These are phyloP conservation scores for Hypomontagnella submonticulosa DNA, from an alignment of 495 filamentous ascomycete genomes.

Conservation along the genomic window DNA sequence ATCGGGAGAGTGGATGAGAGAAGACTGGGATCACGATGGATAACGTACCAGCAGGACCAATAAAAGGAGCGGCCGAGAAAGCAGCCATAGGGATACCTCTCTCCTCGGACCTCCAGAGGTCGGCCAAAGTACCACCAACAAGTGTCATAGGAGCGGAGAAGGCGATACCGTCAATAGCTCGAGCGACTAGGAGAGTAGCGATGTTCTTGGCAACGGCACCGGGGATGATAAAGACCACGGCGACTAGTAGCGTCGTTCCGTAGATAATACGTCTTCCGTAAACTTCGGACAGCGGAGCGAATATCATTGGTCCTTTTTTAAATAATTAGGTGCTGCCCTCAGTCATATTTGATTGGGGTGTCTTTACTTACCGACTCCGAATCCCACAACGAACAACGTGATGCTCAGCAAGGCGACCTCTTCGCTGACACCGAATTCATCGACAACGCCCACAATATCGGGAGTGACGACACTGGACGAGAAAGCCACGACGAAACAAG, in stretches of 20 bases:
- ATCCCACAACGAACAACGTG: slow-evolving; percentile 81
- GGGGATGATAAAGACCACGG: slow-evolving; percentile 81
- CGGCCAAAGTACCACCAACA: slow-evolving; percentile 82
- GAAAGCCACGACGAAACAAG: slow-evolving; percentile 74
- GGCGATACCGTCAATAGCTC: slow-evolving; percentile 80
- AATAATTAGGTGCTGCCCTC: slow-evolving; percentile 44
- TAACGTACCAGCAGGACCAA: slow-evolving; percentile 74
- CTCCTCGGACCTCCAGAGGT: slow-evolving; percentile 84
- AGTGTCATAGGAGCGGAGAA: slow-evolving; percentile 87
- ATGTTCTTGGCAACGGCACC: slow-evolving; percentile 81
- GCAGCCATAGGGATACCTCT: slow-evolving; percentile 88
- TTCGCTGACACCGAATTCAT: slow-evolving; percentile 69
- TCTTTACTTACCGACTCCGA: slow-evolving; percentile 71
- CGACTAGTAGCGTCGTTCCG: slow-evolving; percentile 67
- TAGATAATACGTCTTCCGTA: slow-evolving; percentile 76
- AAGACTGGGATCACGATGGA: background rate
- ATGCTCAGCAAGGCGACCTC: slow-evolving; percentile 76
- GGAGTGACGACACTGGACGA: slow-evolving; percentile 74
- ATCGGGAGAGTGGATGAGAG: background rate
- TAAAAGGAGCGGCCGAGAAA: slow-evolving; percentile 81
- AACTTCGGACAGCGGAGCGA: slow-evolving; percentile 81
- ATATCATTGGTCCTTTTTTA: slow-evolving; percentile 72
- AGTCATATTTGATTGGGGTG: slow-evolving; percentile 12
- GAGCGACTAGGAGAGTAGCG: slow-evolving; percentile 75
- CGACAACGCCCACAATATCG: slow-evolving; percentile 67